Conservation (phyloP, 208 protist genomes). For the Acanthamoeba culbertsoni region DNA sequence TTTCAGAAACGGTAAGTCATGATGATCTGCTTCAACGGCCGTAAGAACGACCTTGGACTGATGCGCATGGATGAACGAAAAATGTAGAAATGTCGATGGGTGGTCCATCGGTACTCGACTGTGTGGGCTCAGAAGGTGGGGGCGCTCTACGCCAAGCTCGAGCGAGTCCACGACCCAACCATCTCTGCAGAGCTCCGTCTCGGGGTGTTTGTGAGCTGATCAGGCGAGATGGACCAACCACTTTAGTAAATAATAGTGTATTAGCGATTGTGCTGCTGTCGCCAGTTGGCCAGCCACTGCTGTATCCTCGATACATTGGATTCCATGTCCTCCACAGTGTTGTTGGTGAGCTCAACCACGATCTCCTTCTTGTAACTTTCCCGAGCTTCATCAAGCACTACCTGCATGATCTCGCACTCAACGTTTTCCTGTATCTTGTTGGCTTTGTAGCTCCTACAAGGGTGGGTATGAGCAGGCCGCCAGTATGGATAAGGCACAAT, state of each 20-base stretch:
- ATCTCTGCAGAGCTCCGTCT: background rate
- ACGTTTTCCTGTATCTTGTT: constrained; percentile 96
- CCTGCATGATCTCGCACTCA: constrained; percentile 96
- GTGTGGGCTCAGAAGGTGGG: constrained; percentile 47
- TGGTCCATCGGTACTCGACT: constrained; percentile 19
- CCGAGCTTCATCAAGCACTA: constrained; percentile 95
- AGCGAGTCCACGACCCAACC: background rate
- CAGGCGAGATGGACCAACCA: background rate
- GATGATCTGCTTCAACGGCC: too few relatives aligned
- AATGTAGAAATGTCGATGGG: constrained; percentile 34
- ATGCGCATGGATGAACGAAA: background rate
- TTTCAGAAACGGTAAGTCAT: background rate
- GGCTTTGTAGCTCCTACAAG: constrained; percentile 89
- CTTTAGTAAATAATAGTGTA: background rate
- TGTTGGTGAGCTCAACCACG: constrained; percentile 87
- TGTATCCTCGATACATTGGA: constrained; percentile 84
- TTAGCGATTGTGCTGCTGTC: background rate
- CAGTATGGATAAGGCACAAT: background rate
- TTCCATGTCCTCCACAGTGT: constrained; percentile 93
- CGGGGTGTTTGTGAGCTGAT: background rate
- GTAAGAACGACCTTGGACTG: background rate
- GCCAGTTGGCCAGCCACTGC: constrained; percentile 65
- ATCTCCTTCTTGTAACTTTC: constrained; percentile 91
- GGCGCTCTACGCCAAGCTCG: background rate
- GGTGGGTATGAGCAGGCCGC: too few relatives aligned